Base-by-base conservation (phyloP, 139 green algal genomes). In the Closterium sp. region DNA sequence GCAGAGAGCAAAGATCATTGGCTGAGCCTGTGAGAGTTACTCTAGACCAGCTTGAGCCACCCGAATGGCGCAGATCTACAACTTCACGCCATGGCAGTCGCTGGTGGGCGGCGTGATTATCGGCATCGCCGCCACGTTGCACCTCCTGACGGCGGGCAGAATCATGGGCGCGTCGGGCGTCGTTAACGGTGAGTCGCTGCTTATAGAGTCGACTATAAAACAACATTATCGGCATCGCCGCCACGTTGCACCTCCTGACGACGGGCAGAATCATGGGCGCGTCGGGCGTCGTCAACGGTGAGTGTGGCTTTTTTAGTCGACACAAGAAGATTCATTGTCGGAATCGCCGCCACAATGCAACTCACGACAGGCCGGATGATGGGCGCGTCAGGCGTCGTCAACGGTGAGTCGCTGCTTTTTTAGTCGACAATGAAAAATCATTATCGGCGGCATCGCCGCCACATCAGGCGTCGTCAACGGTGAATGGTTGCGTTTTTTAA, bases 181-280 rank as follows among this genome's bases (percentile, higher is more conserved):
- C 30, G 33, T 88, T 30, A 88, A 43, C 33, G 85, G 85, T 88
- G 5, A 87, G 84, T 33, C n/a, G n/a, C n/a, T 19, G n/a, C n/a
- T n/a, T n/a, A n/a, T n/a, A n/a, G n/a, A n/a, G n/a, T n/a, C n/a
- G n/a, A n/a, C n/a, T n/a, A n/a, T n/a, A n/a, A n/a, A n/a, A n/a
- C n/a, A n/a, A n/a, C n/a, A n/a, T n/a, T n/a, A n/a, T n/a, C n/a
- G n/a, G 32, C 31, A 21, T 34, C 32, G 31, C 85, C 3, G 33
- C 85, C 7, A 32, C 33, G n/a, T 23, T 88, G 7, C 85, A 88
- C 30, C 85, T 88, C 23, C 33, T 43, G 0, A 36, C 33, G 10
- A 88, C 32, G 32, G 85, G 85, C n/a, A 16, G 85, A 6, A 88
- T 88, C 85, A 88, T 43, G 85, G 85, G 85, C 30, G 85, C 85